phyloP scores from a whole-genome alignment of 768 basidiomycete genomes.

The Lactifluus pinguis region DNA sequence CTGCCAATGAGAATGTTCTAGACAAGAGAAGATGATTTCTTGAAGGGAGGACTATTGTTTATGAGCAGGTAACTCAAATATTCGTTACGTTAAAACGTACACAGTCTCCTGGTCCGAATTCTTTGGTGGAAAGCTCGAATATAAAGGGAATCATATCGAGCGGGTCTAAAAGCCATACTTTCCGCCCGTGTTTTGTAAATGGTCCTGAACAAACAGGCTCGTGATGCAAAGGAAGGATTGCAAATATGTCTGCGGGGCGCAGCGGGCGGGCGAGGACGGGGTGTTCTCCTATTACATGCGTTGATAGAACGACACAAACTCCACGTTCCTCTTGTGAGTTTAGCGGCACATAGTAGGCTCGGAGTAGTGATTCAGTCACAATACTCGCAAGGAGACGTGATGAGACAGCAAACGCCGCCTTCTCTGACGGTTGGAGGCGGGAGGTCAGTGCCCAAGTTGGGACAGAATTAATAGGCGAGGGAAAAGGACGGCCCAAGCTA shows the following conservation, averaged over 20 bases:
- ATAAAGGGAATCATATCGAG: slow-evolving; percentile 46
- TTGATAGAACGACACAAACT: slow-evolving; percentile 32
- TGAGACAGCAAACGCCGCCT: slow-evolving; percentile 37
- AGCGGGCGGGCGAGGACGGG: slow-evolving; percentile 28
- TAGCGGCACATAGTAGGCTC: slow-evolving; percentile 34
- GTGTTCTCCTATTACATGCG: slow-evolving; percentile 29
- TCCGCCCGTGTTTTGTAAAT: slow-evolving; percentile 30
- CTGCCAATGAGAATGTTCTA: slow-evolving; percentile 34
- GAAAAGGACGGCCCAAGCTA: not conserved
- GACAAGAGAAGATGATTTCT: slow-evolving; percentile 26
- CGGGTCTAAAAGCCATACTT: slow-evolving; percentile 44
- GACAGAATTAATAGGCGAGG: not conserved
- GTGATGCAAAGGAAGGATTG: slow-evolving; percentile 39
- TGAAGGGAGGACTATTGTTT: slow-evolving; percentile 21
- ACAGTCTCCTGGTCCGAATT: not conserved
- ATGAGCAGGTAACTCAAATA: not conserved
- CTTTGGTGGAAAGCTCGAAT: slow-evolving; percentile 28
- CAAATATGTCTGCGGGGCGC: slow-evolving; percentile 36
- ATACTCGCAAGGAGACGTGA: slow-evolving; percentile 42
- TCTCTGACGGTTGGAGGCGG: slow-evolving; percentile 5
- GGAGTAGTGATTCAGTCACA: slow-evolving; percentile 39
- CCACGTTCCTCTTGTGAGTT: slow-evolving; percentile 25
- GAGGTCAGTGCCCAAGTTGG: slow-evolving; percentile 6
- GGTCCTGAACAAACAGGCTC: slow-evolving; percentile 34
- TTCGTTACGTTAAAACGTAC: not conserved